Base-by-base conservation (phyloP, 75 land plant species). In the Cryptomeria japonica region DNA sequence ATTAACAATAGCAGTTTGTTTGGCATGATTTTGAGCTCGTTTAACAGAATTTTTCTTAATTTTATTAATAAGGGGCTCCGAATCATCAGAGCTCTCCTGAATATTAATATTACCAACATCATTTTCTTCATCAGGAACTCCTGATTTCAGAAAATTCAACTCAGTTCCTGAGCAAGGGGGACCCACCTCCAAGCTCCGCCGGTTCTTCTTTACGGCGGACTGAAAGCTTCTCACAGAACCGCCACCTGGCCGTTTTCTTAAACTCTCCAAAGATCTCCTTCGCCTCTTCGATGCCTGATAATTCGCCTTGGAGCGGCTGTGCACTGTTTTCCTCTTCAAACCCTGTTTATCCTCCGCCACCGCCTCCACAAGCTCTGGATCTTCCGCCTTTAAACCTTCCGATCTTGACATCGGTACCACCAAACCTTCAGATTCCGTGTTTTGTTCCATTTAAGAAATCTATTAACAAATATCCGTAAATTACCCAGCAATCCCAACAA, bases 371-470 rank as follows among this genome's bases (percentile, higher is more conserved):
- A 34, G 8, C 77, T 75, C 37, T 37, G 64, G 47, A 85, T 46
- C 47, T 56, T 85, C 86, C 25, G 55, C 25, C 61, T 85, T 56
- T 37, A 85, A 5, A 18, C 86, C 86, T 55, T 56, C 86, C n/a
- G 86, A 85, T 85, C 86, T 85, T 56, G 64, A 85, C 37, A 82
- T n/a, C 53, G 84, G 84, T 44, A 46, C 84, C 84, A 56, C 56
- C 58, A 56, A 85, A 56, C 86, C 64, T 47, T 85, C 41, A 85
- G 64, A 85, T 85, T 55, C 68, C 86, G 31, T 53, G 34, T 85
- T 47, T 19, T 53, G 58, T 55, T 85, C 64, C 86, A 85, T 85
- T 53, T 85, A 53, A 36, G 22, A 85, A 55, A 85, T 36, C 22
- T 34, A 31, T 14, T 4, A 46, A 34, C 14, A 56, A 85, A 2